Conservation (phyloP, 176 grass and related monocot genomes). For the Pharus latifolius region DNA sequence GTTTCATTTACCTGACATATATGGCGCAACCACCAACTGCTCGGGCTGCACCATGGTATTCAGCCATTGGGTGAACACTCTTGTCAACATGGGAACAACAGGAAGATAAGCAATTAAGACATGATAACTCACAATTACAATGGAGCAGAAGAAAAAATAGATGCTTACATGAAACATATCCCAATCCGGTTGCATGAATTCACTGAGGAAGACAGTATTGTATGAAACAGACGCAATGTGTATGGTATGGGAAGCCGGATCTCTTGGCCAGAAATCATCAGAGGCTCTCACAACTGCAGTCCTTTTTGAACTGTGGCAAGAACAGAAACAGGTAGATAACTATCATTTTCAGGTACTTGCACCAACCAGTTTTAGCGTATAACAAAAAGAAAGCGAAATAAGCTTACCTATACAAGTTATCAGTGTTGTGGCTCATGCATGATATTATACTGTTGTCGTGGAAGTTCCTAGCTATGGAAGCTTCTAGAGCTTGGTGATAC, state of each 20-base stretch:
- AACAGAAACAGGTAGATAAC: neutral
- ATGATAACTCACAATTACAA: neutral
- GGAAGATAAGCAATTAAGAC: neutral
- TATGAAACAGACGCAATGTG: constrained; percentile 75
- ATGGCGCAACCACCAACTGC: constrained; percentile 70
- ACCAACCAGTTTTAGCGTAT: neutral
- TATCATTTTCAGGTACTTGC: neutral
- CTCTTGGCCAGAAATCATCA: constrained; percentile 83
- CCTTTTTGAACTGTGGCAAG: constrained; percentile 45
- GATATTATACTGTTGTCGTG: constrained; percentile 67
- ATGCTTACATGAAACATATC: constrained; percentile 87
- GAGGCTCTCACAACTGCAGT: constrained; percentile 75
- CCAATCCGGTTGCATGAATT: constrained; percentile 86
- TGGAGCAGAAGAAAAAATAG: neutral
- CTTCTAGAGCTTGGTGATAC: constrained; percentile 80
- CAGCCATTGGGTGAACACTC: constrained; percentile 65
- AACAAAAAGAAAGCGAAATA: neutral
- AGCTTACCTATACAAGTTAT: constrained; percentile 62
- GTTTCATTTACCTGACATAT: constrained; percentile 55
- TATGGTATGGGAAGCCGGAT: constrained; percentile 70
- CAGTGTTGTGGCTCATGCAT: constrained; percentile 93
- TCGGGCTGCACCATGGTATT: constrained; percentile 63
- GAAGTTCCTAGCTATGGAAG: constrained; percentile 63
- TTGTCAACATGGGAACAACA: neutral
- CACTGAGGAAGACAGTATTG: constrained; percentile 66